These are phyloP conservation scores for Auriculariales sp. DNA, from an alignment of 768 basidiomycete species.

Conservation along the genomic window DNA sequence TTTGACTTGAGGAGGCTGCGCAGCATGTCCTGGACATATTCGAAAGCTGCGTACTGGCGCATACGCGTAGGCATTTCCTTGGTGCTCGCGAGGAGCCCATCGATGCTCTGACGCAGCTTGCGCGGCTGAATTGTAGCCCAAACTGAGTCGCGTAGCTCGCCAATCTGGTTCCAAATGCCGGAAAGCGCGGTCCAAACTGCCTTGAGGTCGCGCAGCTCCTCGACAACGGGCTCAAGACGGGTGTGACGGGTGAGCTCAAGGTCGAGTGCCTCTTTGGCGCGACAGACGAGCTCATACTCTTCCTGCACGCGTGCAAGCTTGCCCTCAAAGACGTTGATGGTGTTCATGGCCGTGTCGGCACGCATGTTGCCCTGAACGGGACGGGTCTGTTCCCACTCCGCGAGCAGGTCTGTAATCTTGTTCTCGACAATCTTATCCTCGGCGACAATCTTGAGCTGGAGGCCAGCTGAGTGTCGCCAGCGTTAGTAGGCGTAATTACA, in stretches of 20 bases:
- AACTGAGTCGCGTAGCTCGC: slow-evolving; percentile 70
- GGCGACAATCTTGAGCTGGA: slow-evolving; percentile 99
- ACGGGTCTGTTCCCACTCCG: slow-evolving; percentile 91
- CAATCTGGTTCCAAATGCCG: slow-evolving; percentile 89
- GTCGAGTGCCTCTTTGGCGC: slow-evolving; percentile 93
- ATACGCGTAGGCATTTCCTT: slow-evolving; percentile 98
- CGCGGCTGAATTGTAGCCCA: slow-evolving; percentile 93
- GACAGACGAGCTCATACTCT: slow-evolving; percentile 87
- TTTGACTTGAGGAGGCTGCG: slow-evolving; percentile 82
- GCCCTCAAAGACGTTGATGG: slow-evolving; percentile 89
- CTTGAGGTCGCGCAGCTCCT: slow-evolving; percentile 91
- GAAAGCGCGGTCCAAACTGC: slow-evolving; percentile 98
- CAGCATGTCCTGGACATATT: slow-evolving; percentile 89
- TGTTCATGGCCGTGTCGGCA: slow-evolving; percentile 91
- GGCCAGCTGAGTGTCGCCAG: slow-evolving; percentile 48
- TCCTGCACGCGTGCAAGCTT: slow-evolving; percentile 82
- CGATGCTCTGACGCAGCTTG: slow-evolving; percentile 87
- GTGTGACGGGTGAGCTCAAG: slow-evolving; percentile 82
- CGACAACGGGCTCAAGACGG: slow-evolving; percentile 84
- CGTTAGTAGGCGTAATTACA: neutral
- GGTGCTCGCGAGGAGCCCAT: slow-evolving; percentile 80
- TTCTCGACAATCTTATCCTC: slow-evolving; percentile 97
- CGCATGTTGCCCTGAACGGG: slow-evolving; percentile 95
- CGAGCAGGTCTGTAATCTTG: slow-evolving; percentile 79
- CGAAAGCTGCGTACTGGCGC: slow-evolving; percentile 98